Conservation (phyloP, 164 flowering plant genomes). For the Stephania cephalantha region DNA sequence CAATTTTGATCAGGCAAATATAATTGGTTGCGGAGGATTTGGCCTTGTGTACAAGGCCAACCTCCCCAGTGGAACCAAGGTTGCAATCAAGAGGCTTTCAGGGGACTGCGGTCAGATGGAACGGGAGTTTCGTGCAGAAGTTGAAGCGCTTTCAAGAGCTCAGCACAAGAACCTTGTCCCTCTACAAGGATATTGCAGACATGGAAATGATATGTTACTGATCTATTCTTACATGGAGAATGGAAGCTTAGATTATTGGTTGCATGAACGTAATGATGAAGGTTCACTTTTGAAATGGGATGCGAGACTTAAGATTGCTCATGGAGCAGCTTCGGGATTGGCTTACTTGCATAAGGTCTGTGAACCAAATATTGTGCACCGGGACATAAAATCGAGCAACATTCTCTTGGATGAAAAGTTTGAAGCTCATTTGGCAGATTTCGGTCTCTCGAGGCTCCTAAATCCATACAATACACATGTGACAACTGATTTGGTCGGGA, state of each 20-base stretch:
- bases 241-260: conserved; percentile 89
- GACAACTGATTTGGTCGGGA: conserved; percentile 81
- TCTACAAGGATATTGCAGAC: conserved; percentile 71
- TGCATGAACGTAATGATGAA: conserved; percentile 64
- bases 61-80: conserved; percentile 57
- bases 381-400: conserved; percentile 80
- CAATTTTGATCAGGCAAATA: conserved; percentile 72
- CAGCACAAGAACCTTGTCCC: conserved; percentile 80
- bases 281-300: conserved; percentile 49
- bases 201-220: conserved; percentile 55
- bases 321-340: conserved; percentile 66
- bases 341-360: conserved; percentile 71
- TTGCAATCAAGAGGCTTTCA: conserved; percentile 73
- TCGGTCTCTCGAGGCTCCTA: conserved; percentile 70
- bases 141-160: conserved; percentile 78
- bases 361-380: conserved; percentile 64
- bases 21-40: conserved; percentile 85
- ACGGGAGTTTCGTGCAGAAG: conserved; percentile 77
- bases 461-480: conserved; percentile 83
- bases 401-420: conserved; percentile 65
- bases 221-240: conserved; percentile 84
- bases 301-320: conserved; percentile 54
- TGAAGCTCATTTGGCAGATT: conserved; percentile 84
- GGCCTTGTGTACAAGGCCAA: conserved; percentile 70
- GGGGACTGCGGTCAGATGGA: conserved; percentile 89